Conservation (phyloP, 106 monocot species). For the Phalaenopsis equestris region DNA sequence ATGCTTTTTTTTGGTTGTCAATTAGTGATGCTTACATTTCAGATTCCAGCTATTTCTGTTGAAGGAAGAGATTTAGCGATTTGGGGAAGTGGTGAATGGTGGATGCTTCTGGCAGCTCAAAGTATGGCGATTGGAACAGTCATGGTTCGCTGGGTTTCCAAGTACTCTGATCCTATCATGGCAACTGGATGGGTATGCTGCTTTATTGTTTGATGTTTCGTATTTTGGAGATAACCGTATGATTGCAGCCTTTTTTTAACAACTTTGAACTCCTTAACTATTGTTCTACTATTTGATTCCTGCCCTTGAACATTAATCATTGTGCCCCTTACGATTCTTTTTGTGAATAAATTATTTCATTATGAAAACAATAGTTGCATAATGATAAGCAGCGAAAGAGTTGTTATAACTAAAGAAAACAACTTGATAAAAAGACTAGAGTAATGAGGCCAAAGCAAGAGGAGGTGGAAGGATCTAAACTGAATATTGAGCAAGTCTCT, state of each 20-base stretch:
- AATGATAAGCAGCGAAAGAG: too few relatives aligned
- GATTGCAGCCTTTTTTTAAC: neutral
- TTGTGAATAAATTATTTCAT: too few relatives aligned
- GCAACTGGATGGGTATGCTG: slow-evolving; percentile 95
- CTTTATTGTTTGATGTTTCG: neutral
- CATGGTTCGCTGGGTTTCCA: slow-evolving; percentile 97
- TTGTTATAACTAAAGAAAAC: too few relatives aligned
- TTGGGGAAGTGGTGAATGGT: slow-evolving; percentile 99
- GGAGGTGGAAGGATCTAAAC: too few relatives aligned
- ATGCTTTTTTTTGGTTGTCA: neutral
- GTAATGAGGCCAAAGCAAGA: too few relatives aligned
- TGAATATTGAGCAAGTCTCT: too few relatives aligned
- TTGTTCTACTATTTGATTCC: too few relatives aligned
- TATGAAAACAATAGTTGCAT: too few relatives aligned
- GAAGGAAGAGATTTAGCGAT: slow-evolving; percentile 46
- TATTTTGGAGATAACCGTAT: neutral
- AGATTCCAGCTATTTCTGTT: slow-evolving; percentile 74
- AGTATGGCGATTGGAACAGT: slow-evolving; percentile 98
- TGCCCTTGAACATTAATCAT: too few relatives aligned
- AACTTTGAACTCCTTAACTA: too few relatives aligned
- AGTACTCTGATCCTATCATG: slow-evolving; percentile 97
- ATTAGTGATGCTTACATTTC: slow-evolving; percentile 7
- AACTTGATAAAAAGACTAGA: too few relatives aligned
- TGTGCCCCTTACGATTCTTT: too few relatives aligned
- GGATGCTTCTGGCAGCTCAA: slow-evolving; percentile 99